These are phyloP conservation scores for Gossypium gossypioides DNA, from an alignment of 441 rosid genomes.

Conservation along the genomic window DNA sequence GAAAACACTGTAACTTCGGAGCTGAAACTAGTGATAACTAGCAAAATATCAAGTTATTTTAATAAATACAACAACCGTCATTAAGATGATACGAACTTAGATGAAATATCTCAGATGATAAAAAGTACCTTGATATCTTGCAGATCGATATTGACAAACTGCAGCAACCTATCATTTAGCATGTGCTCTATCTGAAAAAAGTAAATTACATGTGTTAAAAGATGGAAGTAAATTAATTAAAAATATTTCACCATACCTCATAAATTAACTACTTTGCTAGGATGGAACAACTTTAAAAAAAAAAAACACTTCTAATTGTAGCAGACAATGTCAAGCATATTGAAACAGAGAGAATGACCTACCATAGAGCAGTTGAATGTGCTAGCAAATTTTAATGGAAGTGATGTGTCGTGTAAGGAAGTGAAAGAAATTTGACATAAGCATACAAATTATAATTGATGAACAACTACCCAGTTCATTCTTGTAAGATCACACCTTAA, in stretches of 20 bases:
- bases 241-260: neutral
- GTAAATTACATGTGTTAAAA: constrained; percentile 16
- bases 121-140: constrained; percentile 50
- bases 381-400: neutral
- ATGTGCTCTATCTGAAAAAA: constrained; percentile 43
- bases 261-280: neutral
- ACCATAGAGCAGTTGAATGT: neutral
- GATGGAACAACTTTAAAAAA: neutral
- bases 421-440: neutral
- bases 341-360: neutral
- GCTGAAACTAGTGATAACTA: constrained; percentile 3
- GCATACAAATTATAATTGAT: neutral
- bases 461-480: neutral
- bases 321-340: neutral
- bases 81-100: neutral
- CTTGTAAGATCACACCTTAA: neutral
- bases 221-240: neutral
- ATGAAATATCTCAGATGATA: neutral
- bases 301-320: neutral
- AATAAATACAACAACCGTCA: neutral
- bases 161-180: constrained; percentile 45
- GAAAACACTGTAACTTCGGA: neutral
- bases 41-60: neutral
- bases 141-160: constrained; percentile 43
- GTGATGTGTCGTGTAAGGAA: neutral